A percentile compares a stretch with the other conserved stretches of the same genome.
Conservation (phyloP, 129 eudicot species). For the Tanacetum coccineum region DNA sequence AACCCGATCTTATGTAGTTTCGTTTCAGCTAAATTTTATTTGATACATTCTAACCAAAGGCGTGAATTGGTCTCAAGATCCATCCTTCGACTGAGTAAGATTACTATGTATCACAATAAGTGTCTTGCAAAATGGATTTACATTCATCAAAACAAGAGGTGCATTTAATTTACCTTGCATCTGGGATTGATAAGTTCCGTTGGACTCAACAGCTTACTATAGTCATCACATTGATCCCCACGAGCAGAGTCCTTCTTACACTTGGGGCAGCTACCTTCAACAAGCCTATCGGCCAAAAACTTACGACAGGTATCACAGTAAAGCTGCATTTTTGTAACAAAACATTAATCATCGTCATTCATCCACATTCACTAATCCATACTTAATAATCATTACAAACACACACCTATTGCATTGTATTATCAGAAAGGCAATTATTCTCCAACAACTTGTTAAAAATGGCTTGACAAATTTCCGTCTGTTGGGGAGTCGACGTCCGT, state of each 20-base stretch:
- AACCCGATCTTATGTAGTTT: slow-evolving; percentile 8
- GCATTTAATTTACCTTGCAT: too few relatives aligned
- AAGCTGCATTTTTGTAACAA: slow-evolving; percentile 56
- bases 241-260: slow-evolving; percentile 95
- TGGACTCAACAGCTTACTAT: slow-evolving; percentile 82
- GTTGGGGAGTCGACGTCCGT: too few relatives aligned
- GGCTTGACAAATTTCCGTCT: slow-evolving; percentile 92
- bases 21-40: too few relatives aligned
- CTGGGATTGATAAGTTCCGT: slow-evolving; percentile 73
- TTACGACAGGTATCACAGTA: slow-evolving; percentile 79
- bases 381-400: background rate
- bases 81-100: too few relatives aligned
- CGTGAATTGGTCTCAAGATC: background rate
- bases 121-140: too few relatives aligned
- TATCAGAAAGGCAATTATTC: slow-evolving; percentile 80
- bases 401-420: slow-evolving; percentile 89
- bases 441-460: slow-evolving; percentile 71
- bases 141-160: too few relatives aligned
- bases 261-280: slow-evolving; percentile 86
- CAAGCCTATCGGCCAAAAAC: slow-evolving; percentile 90
- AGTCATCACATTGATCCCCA: slow-evolving; percentile 96
- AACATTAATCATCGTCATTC: background rate
- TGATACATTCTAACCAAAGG: too few relatives aligned
- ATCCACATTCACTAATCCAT: background rate
- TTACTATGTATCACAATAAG: too few relatives aligned